These are phyloP conservation scores for Talaromyces piceae DNA, from an alignment of 2,329 filamentous ascomycete species.

Conservation along the genomic window DNA sequence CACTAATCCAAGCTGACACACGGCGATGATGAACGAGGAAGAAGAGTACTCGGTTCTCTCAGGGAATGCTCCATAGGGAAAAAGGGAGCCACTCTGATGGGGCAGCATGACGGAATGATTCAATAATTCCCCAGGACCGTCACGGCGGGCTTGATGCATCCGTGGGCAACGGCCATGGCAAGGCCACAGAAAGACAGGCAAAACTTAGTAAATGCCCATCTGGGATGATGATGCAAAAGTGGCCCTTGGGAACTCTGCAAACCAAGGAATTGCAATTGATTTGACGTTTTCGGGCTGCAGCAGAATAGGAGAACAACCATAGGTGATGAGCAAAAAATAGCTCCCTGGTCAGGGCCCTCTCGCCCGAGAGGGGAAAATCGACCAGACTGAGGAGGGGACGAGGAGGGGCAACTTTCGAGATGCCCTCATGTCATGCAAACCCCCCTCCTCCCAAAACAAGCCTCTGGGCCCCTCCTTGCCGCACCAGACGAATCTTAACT, in stretches of 20 bases:
- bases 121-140: not conserved
- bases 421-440: not conserved
- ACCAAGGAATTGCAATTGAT: not conserved
- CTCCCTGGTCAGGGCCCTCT: too few species aligned
- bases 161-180: not conserved
- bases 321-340: too few species aligned
- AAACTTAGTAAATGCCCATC: too few species aligned
- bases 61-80: too few species aligned
- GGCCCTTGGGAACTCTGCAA: too few species aligned
- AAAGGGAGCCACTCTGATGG: not conserved
- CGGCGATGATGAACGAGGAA: too few species aligned
- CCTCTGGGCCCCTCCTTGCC: not conserved
- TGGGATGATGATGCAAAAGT: too few species aligned
- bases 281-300: not conserved
- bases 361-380: not conserved
- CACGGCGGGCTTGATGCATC: constrained; percentile 3
- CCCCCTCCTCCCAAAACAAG: not conserved
- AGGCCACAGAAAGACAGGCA: too few species aligned
- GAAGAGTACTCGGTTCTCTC: too few species aligned
- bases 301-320: not conserved
- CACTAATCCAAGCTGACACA: too few species aligned
- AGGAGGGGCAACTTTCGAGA: not conserved
- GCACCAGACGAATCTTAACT: not conserved
- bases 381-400: too few species aligned
- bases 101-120: constrained; percentile 11